A percentile compares a stretch with the other conserved stretches of the same genome.
Evolutionary conservation across 1,139 yeast genomes (phyloP).

Genomic region (Kodamaea ohmeri): DNA sequence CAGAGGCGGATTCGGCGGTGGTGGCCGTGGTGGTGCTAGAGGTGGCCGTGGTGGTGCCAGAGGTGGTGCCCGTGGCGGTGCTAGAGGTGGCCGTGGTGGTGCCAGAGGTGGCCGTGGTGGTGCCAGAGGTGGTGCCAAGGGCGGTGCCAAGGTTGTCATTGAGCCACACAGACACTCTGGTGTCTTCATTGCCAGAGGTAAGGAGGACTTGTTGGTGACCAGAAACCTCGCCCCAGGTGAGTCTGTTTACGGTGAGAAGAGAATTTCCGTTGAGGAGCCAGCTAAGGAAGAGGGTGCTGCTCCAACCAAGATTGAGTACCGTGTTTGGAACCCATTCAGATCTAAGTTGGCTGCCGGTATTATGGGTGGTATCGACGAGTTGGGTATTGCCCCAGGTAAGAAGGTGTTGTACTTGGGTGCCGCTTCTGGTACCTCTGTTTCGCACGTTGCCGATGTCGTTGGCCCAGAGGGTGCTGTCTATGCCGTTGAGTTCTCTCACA

Average conservation of each 20-base stretch:
- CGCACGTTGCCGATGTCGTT: constrained; percentile 96
- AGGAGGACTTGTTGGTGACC: constrained; percentile 96
- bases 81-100: constrained; percentile 44
- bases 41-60: constrained; percentile 28
- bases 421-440: constrained; percentile 98
- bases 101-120: constrained; percentile 71
- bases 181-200: constrained; percentile 98
- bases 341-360: constrained; percentile 99
- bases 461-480: constrained; percentile 99
- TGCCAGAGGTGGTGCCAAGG: constrained; percentile 73
- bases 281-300: constrained; percentile 82
- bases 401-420: constrained; percentile 98
- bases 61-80: constrained; percentile 34
- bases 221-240: constrained; percentile 98
- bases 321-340: constrained; percentile 99
- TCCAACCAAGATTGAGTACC: constrained; percentile 94
- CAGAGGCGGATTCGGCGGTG: constrained; percentile 41
- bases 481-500: constrained; percentile 98
- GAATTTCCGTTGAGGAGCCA: constrained; percentile 91
- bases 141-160: constrained; percentile 93
- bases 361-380: constrained; percentile 98
- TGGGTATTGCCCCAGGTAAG: constrained; percentile 96
- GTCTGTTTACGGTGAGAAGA: constrained; percentile 96
- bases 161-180: constrained; percentile 99
- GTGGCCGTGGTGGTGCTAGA: constrained; percentile 26